A percentile compares a stretch with the other conserved stretches of the same genome.
phyloP scores from a whole-genome alignment of 2,329 filamentous ascomycete genomes.

The Arachnomyces sp. region DNA sequence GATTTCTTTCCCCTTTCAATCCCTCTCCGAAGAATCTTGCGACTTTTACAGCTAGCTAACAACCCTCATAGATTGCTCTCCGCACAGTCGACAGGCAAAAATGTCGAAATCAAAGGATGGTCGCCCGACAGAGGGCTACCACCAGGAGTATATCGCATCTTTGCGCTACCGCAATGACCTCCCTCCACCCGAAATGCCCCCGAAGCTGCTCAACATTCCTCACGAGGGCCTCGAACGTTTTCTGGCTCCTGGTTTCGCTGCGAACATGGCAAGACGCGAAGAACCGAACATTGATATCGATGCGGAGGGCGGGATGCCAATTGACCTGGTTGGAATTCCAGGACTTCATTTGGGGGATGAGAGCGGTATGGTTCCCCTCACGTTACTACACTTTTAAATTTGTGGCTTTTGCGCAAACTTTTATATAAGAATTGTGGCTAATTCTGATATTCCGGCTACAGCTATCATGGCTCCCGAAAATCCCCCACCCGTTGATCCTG shows the following conservation, averaged over 20 bases:
- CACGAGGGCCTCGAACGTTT: slow-evolving; percentile 88
- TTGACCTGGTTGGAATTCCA: slow-evolving; percentile 90
- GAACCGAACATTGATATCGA: slow-evolving; percentile 94
- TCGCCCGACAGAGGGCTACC: slow-evolving; percentile 43
- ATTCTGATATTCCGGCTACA: slow-evolving; percentile 30
- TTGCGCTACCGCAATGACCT: slow-evolving; percentile 94
- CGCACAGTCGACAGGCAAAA: not conserved
- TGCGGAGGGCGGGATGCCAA: slow-evolving; percentile 94
- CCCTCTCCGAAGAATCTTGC: too few relatives aligned
- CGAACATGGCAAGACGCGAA: slow-evolving; percentile 80
- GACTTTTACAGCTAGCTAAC: slow-evolving; percentile 5
- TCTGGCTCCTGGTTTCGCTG: slow-evolving; percentile 82
- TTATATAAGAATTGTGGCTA: slow-evolving; percentile 8
- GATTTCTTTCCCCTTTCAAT: too few relatives aligned
- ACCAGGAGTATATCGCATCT: slow-evolving; percentile 95
- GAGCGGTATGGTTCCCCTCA: slow-evolving; percentile 54
- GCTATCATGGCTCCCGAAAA: slow-evolving; percentile 74
- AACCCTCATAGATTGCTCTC: not conserved
- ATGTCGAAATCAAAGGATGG: slow-evolving; percentile 36
- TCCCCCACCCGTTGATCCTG: slow-evolving; percentile 64
- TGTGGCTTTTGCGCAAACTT: too few relatives aligned
- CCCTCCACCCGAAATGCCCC: slow-evolving; percentile 85
- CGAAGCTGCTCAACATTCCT: slow-evolving; percentile 93
- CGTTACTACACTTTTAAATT: slow-evolving; percentile 5
- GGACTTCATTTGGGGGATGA: slow-evolving; percentile 93